Evolutionary conservation across 352 stramenopile genomes (phyloP), one percentile per base, ranked within the genome.

Genomic region (Phytopythium sindhum): DNA sequence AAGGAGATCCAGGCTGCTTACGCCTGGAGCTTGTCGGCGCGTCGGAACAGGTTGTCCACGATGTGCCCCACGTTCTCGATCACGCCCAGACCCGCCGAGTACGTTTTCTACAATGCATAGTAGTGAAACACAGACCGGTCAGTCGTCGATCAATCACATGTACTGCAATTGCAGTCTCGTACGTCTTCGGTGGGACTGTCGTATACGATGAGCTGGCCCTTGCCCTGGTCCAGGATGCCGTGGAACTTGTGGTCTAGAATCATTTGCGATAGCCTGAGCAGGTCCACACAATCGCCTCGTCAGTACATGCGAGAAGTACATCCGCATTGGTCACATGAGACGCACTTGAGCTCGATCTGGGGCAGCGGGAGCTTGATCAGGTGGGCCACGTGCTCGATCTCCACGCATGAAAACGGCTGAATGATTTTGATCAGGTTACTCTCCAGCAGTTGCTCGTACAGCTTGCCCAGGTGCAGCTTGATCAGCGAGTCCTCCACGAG

Each of bases 371-470:
- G 88, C 61, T 99, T 97, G 83, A 99, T 99, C 42, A 99, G 74
- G 62, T 92, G 88, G 11, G 98, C 96, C 31, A 99, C 93, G 73
- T 99, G 97, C 52, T 81, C 82, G 57, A 99, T 98, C 75, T 99
- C 95, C 33, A 98, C 93, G 70, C 93, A 98, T 29, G 90, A 98
- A 72, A 98, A 98, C 17, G 97, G 96, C 81, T 99, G 96, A 65
- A 99, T 99, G 69, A 99, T 98, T 70, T 98, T 98, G 76, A 99
- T 97, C 57, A 99, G 77, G 77, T 99, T 99, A 52, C 88, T 97
- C 70, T 99, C 98, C 14, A 99, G 80, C 29, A 99, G 81, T 72
- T 98, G 95, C 65, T 99, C 96, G 74, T 99, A 97, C 23, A 99
- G 86, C 66, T 98, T 94, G 48, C 94, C 80, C 35, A 99, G 74